These are phyloP conservation scores for Trichoderma afroharzianum DNA, from an alignment of 2,329 filamentous ascomycete species.

Conservation along the genomic window DNA sequence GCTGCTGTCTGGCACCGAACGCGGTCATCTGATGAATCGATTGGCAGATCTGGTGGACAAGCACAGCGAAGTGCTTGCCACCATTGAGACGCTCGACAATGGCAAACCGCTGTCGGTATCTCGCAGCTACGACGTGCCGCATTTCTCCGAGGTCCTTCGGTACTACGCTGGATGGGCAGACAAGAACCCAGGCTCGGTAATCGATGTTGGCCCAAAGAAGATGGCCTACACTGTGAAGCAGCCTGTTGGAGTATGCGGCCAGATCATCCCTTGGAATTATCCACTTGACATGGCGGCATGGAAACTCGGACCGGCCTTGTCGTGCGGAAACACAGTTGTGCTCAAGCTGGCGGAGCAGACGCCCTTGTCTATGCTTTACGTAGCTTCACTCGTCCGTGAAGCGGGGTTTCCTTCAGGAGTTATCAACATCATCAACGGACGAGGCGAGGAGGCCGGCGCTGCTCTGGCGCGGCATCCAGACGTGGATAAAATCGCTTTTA, in stretches of 20 bases:
- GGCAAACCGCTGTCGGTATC: constrained; percentile 70
- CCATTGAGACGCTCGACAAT: constrained; percentile 73
- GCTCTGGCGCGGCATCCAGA: constrained; percentile 60
- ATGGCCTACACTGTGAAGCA: constrained; percentile 74
- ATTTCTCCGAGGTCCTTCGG: constrained; percentile 49
- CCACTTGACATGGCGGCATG: constrained; percentile 66
- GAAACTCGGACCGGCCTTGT: constrained; percentile 54
- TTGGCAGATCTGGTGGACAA: constrained; percentile 66
- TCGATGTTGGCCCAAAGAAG: constrained; percentile 66
- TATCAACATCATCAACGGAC: constrained; percentile 67
- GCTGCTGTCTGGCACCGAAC: constrained; percentile 62
- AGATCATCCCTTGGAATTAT: constrained; percentile 81
- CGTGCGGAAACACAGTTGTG: constrained; percentile 56
- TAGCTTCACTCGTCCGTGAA: constrained; percentile 61
- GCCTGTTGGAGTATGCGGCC: constrained; percentile 72
- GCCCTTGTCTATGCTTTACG: constrained; percentile 56
- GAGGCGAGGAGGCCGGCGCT: constrained; percentile 59
- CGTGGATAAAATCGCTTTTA: constrained; percentile 71
- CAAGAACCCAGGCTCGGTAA: constrained; percentile 76
- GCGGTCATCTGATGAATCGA: constrained; percentile 65
- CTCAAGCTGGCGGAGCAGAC: constrained; percentile 61
- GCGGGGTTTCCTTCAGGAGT: constrained; percentile 72
- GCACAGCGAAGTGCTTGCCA: constrained; percentile 50
- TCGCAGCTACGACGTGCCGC: constrained; percentile 58
- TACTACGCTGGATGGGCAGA: constrained; percentile 81